Base-by-base conservation (phyloP, 768 basidiomycete species). In the Suillus hirtellus region DNA sequence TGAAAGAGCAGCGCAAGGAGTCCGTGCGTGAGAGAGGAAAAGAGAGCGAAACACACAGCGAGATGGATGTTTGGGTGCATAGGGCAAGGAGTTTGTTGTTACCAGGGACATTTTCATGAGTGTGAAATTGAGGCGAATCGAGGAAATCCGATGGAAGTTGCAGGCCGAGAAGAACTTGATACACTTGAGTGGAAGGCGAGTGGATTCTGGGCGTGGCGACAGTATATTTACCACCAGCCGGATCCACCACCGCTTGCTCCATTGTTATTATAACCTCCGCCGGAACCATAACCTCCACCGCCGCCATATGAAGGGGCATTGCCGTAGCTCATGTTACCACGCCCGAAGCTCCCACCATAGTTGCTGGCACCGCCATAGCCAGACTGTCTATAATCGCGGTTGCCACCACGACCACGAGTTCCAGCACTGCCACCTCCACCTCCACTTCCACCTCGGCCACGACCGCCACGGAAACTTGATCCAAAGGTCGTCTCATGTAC, bases 401-500 rank as follows among this genome's bases (percentile, higher is more conserved):
- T 77, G 42, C 76, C 75, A 35, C 82, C 77, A 65, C 79, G 75
- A 47, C 76, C 75, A 37, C 82, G 70, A 44, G 71, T 72, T 12
- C 74, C 77, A 55, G 74, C 73, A 27, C 81, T 78, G 40, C 86
- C 75, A 27, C 80, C 75, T 52, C 85, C 82, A 46, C 84, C 77
- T 60, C 84, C 77, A 42, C 84, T 76, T 9, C 88, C 88, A 62
- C 84, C 76, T 9, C 88, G 83, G 35, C 88, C 82, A 38, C 83
- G 78, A 44, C 83, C 81, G 12, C 83, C 78, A n/a, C 85, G 71
- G 70, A 77, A 76, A 59, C 81, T 78, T 38, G 81, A 77, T 46
- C 89, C 89, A 72, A 92, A 93, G 60, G 90, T 83, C 37, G 85
- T 81, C 77, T 98, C 96, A 61, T 89, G 85, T 5, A 89, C 87